Percentiles rank a stretch among this genome's conserved stretches.
Conservation (phyloP, 768 basidiomycete species). For the Vararia minispora region DNA sequence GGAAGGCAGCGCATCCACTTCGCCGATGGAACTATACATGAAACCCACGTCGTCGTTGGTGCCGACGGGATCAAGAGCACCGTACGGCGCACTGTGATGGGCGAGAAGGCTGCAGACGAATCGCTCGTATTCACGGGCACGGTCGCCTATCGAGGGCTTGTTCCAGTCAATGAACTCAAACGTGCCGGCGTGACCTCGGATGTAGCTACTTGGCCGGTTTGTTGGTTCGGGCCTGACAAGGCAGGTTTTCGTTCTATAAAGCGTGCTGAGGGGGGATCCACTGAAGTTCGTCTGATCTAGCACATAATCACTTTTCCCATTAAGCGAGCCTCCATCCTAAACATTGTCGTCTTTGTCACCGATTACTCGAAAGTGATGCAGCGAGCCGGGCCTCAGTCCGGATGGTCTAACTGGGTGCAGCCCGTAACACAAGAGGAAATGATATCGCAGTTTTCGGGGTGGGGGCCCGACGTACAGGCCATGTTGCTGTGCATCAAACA, state of each 20-base stretch:
- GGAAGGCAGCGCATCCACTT: slow-evolving; percentile 29
- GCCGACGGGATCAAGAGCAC: slow-evolving; percentile 26
- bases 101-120: slow-evolving; percentile 13
- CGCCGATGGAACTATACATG: slow-evolving; percentile 34
- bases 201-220: slow-evolving; percentile 24
- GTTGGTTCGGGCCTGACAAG: slow-evolving; percentile 35
- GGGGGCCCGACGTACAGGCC: slow-evolving; percentile 32
- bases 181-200: slow-evolving; percentile 32
- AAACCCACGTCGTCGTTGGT: slow-evolving; percentile 38
- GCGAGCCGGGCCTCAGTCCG: slow-evolving; percentile 2
- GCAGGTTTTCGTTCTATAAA: slow-evolving; percentile 20
- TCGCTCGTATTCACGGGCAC: slow-evolving; percentile 32
- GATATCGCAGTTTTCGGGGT: slow-evolving; percentile 30
- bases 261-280: no score
- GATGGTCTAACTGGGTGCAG: slow-evolving; percentile 28
- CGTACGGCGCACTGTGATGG: slow-evolving; percentile 27
- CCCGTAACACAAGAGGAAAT: slow-evolving; percentile 31
- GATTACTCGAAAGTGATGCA: slow-evolving; percentile 19
- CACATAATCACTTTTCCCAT: slow-evolving; percentile 45
- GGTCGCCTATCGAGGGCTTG: slow-evolving; percentile 37
- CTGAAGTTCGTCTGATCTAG: slow-evolving; percentile 25
- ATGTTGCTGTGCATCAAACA: slow-evolving; percentile 32
- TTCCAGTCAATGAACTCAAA: slow-evolving; percentile 29
- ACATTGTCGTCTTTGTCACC: slow-evolving; percentile 34
- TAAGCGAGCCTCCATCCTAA: slow-evolving; percentile 31